Evolutionary conservation across 2,329 filamentous ascomycete species (phyloP), one percentile per base, ranked within the genome.

Genomic region (Grosmannia penicillata): DNA sequence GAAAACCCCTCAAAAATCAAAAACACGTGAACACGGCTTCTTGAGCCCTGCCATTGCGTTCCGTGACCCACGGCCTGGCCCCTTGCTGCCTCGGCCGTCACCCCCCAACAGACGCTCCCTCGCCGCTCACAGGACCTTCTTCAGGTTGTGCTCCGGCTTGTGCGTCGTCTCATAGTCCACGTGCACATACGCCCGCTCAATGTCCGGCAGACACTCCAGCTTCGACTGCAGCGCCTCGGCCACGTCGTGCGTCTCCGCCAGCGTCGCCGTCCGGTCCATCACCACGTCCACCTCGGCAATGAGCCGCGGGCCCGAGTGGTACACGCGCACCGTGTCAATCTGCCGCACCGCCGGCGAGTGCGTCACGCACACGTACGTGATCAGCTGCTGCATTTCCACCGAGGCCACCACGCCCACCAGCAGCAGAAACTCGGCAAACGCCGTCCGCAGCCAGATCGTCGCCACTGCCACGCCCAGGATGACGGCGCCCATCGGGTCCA

Each of bases 121-220:
- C n/a, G n/a, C n/a, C n/a, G n/a, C 26, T 34, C 22, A 40, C 13
- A 78, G 45, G 44, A 77, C 69, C 58, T 78, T 78, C 62, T 76
- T 77, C 43, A 61, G 65, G 13, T 62, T 61, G 50, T 78, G 87
- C 63, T 95, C 87, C 0, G 89, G 89, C 57, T 91, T 87, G 58
- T 96, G 91, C 15, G 81, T 86, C 4, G 87, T 95, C 63, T 96
- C 91, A 51, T 93, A 96, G 57, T 98, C 91, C 15, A 95, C 87
- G 56, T 98, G 91, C 17, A 96, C 91, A 55, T 95, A 96, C 0
- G 86, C 86, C 42, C 91, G 66, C 68, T 96, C 91, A 9, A 96
- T 78, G 54, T 94, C 80, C 0, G 91, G 89, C 45, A 98, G 59
- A 40, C 78, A 82, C 68, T 98, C 91, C 3, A 96, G 67, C 64